Evolutionary conservation across 2,329 filamentous ascomycete genomes (phyloP).

Genomic region (Zymoseptoria ardabiliae): DNA sequence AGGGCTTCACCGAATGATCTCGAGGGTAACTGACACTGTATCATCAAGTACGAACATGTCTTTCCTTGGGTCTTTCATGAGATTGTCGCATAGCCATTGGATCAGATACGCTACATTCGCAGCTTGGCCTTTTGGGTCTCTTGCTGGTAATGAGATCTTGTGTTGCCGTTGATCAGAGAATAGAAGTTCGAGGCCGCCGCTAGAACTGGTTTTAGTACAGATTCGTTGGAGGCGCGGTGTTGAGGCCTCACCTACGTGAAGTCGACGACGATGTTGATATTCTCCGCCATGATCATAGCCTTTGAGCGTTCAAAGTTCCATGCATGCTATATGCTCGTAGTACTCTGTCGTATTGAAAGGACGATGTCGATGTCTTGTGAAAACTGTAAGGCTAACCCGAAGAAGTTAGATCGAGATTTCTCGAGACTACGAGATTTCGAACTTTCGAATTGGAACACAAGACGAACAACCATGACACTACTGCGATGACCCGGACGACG

Average conservation of each 20-base stretch:
- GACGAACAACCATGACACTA: constrained; percentile 1
- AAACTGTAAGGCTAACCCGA: neutral
- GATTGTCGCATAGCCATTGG: constrained; percentile 65
- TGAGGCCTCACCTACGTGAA: constrained; percentile 52
- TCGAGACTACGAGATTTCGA: constrained; percentile 1
- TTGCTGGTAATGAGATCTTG: constrained; percentile 58
- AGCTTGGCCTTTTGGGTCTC: constrained; percentile 51
- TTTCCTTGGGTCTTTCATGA: constrained; percentile 78
- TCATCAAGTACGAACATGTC: constrained; percentile 85
- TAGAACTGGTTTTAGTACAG: constrained; percentile 20
- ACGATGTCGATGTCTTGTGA: neutral
- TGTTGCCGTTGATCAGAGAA: constrained; percentile 78
- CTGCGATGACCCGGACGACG: constrained; percentile 4
- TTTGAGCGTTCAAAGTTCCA: neutral
- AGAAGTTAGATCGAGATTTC: neutral
- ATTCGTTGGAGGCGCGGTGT: neutral
- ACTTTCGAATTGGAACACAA: constrained; percentile 1
- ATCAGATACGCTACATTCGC: constrained; percentile 71
- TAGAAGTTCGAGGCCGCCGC: constrained; percentile 89
- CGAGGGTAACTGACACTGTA: constrained; percentile 63
- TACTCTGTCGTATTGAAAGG: neutral
- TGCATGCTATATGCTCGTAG: neutral
- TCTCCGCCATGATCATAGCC: constrained; percentile 16
- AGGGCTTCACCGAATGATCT: neutral
- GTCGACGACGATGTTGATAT: constrained; percentile 59